phyloP scores from a whole-genome alignment of 345 rosid genomes.

The Brassica rapa region DNA sequence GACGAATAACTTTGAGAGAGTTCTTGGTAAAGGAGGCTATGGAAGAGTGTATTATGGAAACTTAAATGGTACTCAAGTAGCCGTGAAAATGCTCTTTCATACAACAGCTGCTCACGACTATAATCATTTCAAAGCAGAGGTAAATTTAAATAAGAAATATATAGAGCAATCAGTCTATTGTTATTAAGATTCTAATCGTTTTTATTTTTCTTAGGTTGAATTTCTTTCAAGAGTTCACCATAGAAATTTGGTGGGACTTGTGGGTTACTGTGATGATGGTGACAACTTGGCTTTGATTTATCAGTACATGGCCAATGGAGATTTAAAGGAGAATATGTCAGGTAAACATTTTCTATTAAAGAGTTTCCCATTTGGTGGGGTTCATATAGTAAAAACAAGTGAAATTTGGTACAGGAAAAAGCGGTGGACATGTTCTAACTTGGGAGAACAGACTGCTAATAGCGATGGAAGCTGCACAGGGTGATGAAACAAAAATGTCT shows the following conservation, averaged over 20 bases:
- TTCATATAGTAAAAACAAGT: background rate
- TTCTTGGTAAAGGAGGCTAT: slow-evolving; percentile 40
- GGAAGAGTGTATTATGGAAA: slow-evolving; percentile 40
- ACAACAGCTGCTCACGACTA: slow-evolving; percentile 37
- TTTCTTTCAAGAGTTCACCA: slow-evolving; percentile 44
- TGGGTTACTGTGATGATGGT: slow-evolving; percentile 60
- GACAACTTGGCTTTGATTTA: slow-evolving; percentile 51
- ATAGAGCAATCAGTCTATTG: background rate
- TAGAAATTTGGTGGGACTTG: slow-evolving; percentile 45
- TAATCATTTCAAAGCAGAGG: slow-evolving; percentile 44
- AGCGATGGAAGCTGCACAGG: slow-evolving; percentile 59
- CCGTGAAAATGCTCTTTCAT: slow-evolving; percentile 44
- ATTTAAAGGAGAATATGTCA: slow-evolving; percentile 44
- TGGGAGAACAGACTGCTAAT: slow-evolving; percentile 57
- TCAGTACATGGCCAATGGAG: slow-evolving; percentile 63
- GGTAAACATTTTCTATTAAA: slow-evolving; percentile 22
- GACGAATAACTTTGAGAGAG: slow-evolving; percentile 37
- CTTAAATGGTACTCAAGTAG: slow-evolving; percentile 36
- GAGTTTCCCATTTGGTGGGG: background rate
- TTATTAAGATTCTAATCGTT: slow-evolving; percentile 1
- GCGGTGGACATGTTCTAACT: slow-evolving; percentile 30
- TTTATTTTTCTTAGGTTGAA: slow-evolving; percentile 18
- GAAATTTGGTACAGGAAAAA: slow-evolving; percentile 19
- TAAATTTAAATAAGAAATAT: background rate
- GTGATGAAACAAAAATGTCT: slow-evolving; percentile 30